Evolutionary conservation across 441 rosid genomes (phyloP).

Genomic region (Adansonia grandidieri): DNA sequence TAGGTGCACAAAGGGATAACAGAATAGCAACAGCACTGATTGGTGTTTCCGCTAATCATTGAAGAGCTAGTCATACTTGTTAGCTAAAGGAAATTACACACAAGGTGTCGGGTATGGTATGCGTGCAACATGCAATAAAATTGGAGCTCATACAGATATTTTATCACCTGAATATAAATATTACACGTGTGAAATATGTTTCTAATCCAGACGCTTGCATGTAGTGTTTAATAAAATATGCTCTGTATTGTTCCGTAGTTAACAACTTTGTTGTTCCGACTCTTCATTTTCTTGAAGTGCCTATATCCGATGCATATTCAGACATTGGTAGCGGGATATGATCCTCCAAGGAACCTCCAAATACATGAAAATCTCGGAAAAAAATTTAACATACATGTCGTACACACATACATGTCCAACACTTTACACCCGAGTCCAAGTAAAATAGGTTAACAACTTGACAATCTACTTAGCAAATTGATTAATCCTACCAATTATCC

Average conservation of each 20-base stretch:
- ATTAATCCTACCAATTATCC: background rate
- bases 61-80: background rate
- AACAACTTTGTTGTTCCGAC: background rate
- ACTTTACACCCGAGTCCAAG: too few relatives aligned
- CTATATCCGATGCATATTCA: too few relatives aligned
- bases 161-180: background rate
- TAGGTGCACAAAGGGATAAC: background rate
- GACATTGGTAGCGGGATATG: too few relatives aligned
- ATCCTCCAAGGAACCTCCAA: too few relatives aligned
- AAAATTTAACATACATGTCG: too few relatives aligned
- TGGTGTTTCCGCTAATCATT: background rate
- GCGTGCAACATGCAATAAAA: background rate
- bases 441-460: background rate
- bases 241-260: background rate
- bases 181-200: background rate
- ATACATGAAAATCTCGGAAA: too few relatives aligned
- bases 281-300: too few relatives aligned
- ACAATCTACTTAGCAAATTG: background rate
- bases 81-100: background rate
- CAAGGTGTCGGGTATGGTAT: background rate
- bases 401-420: too few relatives aligned
- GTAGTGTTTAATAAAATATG: background rate
- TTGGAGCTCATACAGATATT: slow-evolving; percentile 7
- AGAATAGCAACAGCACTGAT: background rate
- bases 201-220: background rate